phyloP scores from a whole-genome alignment of 192 early-diverging fungal species.

The Rhizoclosmatium sp. region DNA sequence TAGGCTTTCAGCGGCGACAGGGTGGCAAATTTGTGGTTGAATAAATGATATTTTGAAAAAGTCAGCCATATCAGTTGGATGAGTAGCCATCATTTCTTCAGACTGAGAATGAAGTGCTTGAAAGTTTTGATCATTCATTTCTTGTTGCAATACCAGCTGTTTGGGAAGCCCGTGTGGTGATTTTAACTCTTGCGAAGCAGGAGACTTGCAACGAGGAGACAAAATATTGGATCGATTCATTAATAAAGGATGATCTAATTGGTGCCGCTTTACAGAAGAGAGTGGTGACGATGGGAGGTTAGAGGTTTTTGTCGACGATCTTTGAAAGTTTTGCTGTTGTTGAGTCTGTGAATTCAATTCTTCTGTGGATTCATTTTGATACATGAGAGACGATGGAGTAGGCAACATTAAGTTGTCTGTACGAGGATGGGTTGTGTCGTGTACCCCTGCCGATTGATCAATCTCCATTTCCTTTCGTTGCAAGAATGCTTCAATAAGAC shows the following conservation, averaged over 20 bases:
- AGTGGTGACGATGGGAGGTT: neutral
- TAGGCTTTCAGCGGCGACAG: neutral
- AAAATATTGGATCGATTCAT: neutral
- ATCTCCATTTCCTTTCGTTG: too few species aligned
- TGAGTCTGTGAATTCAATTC: neutral
- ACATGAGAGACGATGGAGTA: too few species aligned
- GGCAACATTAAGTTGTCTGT: too few species aligned
- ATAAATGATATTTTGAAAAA: neutral
- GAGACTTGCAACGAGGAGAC: constrained; percentile 9
- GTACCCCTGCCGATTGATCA: too few species aligned
- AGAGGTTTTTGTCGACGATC: neutral
- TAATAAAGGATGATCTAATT: neutral
- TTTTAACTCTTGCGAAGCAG: neutral
- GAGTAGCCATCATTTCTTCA: neutral
- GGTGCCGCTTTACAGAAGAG: neutral
- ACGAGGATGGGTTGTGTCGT: too few species aligned
- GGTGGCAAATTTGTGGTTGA: neutral
- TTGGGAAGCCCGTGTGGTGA: neutral
- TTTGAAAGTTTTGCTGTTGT: neutral
- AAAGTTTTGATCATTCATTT: too few species aligned
- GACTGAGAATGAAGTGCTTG: too few species aligned
- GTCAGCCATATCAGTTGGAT: neutral
- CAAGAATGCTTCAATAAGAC: too few species aligned
- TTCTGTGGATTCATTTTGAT: too few species aligned
- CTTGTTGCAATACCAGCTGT: too few species aligned